phyloP scores from a whole-genome alignment of 305 asterid species.

The Fraxinus dipetala region DNA sequence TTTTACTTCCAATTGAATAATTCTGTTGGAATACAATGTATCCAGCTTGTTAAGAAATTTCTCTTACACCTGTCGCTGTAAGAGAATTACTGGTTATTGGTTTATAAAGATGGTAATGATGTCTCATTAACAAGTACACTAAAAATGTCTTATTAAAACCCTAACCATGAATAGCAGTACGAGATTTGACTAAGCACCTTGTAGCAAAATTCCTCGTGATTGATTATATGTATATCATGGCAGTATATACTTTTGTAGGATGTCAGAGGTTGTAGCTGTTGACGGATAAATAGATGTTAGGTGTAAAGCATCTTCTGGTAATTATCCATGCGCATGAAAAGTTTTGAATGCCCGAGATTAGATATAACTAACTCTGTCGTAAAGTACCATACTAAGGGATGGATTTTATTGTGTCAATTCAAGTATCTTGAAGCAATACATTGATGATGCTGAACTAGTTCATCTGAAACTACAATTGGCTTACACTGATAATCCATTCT shows the following conservation, averaged over 20 bases:
- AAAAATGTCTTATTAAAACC: background rate
- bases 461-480: background rate
- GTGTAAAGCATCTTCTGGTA: background rate
- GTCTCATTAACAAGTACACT: background rate
- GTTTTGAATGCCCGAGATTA: background rate
- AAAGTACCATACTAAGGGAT: background rate
- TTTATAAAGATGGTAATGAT: background rate
- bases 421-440: background rate
- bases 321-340: background rate
- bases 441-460: background rate
- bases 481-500: background rate
- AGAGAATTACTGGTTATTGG: background rate
- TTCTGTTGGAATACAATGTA: background rate
- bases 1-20: background rate
- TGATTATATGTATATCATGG: background rate
- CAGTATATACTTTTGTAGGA: background rate
- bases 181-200: background rate
- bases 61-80: background rate
- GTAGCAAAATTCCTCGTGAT: background rate
- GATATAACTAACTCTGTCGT: background rate
- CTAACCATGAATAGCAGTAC: background rate
- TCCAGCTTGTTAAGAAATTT: background rate
- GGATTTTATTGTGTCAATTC: background rate
- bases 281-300: background rate
- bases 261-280: background rate